These are phyloP conservation scores for Prunus dulcis DNA, from an alignment of 306 rosid species.

Conservation along the genomic window DNA sequence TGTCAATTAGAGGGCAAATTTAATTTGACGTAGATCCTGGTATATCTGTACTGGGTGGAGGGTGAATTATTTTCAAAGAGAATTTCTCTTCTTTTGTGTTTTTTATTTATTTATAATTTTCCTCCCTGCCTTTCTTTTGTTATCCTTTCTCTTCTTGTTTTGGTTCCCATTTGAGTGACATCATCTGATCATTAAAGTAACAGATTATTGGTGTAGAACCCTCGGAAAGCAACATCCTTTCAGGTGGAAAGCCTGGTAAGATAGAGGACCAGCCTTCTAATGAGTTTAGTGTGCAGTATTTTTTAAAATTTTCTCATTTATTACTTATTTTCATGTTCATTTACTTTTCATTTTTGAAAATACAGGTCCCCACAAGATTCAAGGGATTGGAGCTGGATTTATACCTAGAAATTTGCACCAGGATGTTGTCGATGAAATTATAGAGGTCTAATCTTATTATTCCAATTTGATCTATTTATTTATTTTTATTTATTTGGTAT, in stretches of 20 bases:
- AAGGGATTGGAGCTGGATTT: conserved; percentile 99
- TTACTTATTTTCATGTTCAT: conserved; percentile 16
- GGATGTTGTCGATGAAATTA: conserved; percentile 81
- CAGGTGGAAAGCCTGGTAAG: conserved; percentile 98
- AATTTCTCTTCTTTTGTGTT: background rate
- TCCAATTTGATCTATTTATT: background rate
- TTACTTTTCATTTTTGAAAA: conserved; percentile 18
- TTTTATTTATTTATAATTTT: background rate
- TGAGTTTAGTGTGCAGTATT: background rate
- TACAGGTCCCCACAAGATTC: conserved; percentile 99
- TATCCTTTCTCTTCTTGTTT: conserved; percentile 16
- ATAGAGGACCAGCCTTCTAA: conserved; percentile 25
- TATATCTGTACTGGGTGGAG: background rate
- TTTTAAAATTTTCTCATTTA: background rate
- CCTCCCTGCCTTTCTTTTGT: background rate
- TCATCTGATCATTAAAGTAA: conserved; percentile 12
- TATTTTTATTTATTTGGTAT: background rate
- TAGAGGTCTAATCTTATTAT: conserved; percentile 49
- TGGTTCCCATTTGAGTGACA: conserved; percentile 3
- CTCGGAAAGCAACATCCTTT: conserved; percentile 83
- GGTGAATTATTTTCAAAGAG: conserved; percentile 18
- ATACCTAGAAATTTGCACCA: conserved; percentile 87
- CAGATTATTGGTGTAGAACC: conserved; percentile 97
- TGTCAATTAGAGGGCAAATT: conserved; percentile 7
- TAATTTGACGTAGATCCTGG: conserved; percentile 8